Evolutionary conservation across 768 basidiomycete species (phyloP), one percentile per base, ranked within the genome.

Genomic region (Lyophyllum decastes): DNA sequence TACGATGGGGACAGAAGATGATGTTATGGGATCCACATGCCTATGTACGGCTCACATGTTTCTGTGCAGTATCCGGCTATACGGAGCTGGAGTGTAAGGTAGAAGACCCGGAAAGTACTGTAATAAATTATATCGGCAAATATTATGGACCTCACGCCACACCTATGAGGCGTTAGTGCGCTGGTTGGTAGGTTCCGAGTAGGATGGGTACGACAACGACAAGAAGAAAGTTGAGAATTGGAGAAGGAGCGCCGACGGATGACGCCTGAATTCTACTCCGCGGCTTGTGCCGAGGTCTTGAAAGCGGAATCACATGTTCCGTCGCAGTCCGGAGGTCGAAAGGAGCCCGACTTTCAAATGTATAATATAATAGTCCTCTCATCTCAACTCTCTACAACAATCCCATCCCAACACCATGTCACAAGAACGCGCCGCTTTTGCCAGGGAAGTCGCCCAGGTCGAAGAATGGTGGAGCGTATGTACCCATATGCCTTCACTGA

Each of bases 401-500:
- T 5, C 10, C 30, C 30, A 30, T 5, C 56, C 63, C 35, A 2
- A 16, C 59, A 74, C 52, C 61, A 90, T 90, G 89, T 75, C 85
- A 65, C 72, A 73, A 71, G 90, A 92, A 75, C 81, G 82, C 73
- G 78, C 81, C 48, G 78, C 76, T 54, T 96, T 96, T 74, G 81
- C 84, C 41, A 79, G 84, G 34, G 92, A 99, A 73, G 92, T 97
- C 55, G 86, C 86, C 26, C 75, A 89, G 64, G 88, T 97, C 63
- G 90, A 97, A 75, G 76, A 83, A 56, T 98, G 95, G 92, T 97
- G 90, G 86, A 92, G 92, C 86, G 95, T 94, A 63, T 51, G 78
- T 63, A 22, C 3, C 10, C 44, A 63, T 21, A 22, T 25, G 45
- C 21, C 14, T 26, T 24, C 44, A 49, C 26, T 55, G 8, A 43